Evolutionary conservation across 306 rosid genomes (phyloP).

Genomic region (Neltuma alba): DNA sequence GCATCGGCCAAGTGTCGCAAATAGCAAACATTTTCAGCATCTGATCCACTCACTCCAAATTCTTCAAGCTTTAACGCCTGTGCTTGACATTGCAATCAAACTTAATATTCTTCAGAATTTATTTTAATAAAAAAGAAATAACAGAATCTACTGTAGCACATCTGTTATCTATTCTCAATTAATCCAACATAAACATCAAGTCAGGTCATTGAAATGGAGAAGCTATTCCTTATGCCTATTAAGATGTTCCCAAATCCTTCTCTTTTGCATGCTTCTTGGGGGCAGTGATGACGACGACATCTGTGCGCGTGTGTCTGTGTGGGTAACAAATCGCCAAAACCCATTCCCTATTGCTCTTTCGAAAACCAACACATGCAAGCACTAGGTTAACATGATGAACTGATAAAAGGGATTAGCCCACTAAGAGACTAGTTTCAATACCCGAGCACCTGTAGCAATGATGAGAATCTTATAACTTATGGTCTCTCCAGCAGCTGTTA

Average conservation of each 20-base stretch:
- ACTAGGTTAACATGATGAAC: constrained; percentile 12
- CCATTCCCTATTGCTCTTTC: not conserved
- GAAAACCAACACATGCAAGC: constrained; percentile 17
- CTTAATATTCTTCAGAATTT: constrained; percentile 23
- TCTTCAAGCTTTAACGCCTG: constrained; percentile 96
- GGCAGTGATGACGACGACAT: constrained; percentile 5
- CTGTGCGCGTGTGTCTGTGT: not conserved
- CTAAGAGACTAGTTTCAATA: constrained; percentile 59
- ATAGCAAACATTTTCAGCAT: constrained; percentile 93
- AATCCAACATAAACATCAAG: constrained; percentile 14
- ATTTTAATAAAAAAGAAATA: not conserved
- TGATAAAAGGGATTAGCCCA: constrained; percentile 21
- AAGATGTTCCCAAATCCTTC: constrained; percentile 10
- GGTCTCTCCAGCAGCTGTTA: constrained; percentile 93
- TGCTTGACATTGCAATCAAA: constrained; percentile 28
- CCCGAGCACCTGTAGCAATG: constrained; percentile 99
- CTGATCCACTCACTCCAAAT: constrained; percentile 93
- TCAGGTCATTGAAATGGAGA: constrained; percentile 10
- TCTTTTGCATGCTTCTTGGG: constrained; percentile 11
- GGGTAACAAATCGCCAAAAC: not conserved
- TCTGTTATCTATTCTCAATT: constrained; percentile 9
- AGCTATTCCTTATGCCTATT: constrained; percentile 1
- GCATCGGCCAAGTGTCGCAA: constrained; percentile 85
- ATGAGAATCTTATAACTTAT: constrained; percentile 92
- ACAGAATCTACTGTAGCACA: not conserved